A percentile compares a stretch with the other conserved stretches of the same genome.
Evolutionary conservation across 768 basidiomycete species (phyloP).

Genomic region (Paxillus involutus): DNA sequence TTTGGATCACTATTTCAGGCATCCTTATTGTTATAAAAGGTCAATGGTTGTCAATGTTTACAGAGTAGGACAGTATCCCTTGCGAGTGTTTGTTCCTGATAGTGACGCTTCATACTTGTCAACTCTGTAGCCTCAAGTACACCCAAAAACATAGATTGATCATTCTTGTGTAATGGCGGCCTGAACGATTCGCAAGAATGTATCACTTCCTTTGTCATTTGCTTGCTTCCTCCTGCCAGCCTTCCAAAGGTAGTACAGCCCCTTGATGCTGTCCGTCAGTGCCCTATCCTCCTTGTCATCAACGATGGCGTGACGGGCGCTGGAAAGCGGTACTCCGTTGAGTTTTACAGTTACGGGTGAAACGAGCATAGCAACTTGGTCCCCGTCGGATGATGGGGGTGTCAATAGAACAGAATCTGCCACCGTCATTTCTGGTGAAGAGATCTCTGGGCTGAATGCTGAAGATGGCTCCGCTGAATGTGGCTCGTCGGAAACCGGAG

Average conservation of each 20-base stretch:
- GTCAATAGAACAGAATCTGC: slow-evolving; percentile 26
- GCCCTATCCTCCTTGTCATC: slow-evolving; percentile 35
- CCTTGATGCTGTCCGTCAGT: slow-evolving; percentile 51
- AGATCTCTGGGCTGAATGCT: slow-evolving; percentile 5
- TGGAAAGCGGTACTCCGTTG: slow-evolving; percentile 8
- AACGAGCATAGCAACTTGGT: slow-evolving; percentile 8
- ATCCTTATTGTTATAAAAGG: slow-evolving; percentile 4
- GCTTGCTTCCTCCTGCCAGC: slow-evolving; percentile 29
- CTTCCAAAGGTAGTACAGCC: slow-evolving; percentile 63
- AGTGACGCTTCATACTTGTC: not conserved
- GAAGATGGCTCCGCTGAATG: slow-evolving; percentile 7
- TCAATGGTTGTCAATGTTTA: not conserved
- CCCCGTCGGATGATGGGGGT: slow-evolving; percentile 13
- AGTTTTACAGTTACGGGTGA: slow-evolving; percentile 16
- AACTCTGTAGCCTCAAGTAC: slow-evolving; percentile 1
- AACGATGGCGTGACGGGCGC: not conserved
- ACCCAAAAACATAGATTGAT: not conserved
- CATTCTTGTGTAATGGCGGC: slow-evolving; percentile 25
- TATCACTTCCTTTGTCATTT: slow-evolving; percentile 21
- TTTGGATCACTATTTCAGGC: slow-evolving; percentile 19
- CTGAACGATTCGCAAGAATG: slow-evolving; percentile 36
- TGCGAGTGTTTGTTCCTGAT: not conserved
- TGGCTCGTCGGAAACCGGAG: slow-evolving; percentile 11
- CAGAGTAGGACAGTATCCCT: not conserved
- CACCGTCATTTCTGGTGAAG: slow-evolving; percentile 13